These are phyloP conservation scores for Quercus tomentella DNA, from an alignment of 331 rosid species.

Conservation along the genomic window DNA sequence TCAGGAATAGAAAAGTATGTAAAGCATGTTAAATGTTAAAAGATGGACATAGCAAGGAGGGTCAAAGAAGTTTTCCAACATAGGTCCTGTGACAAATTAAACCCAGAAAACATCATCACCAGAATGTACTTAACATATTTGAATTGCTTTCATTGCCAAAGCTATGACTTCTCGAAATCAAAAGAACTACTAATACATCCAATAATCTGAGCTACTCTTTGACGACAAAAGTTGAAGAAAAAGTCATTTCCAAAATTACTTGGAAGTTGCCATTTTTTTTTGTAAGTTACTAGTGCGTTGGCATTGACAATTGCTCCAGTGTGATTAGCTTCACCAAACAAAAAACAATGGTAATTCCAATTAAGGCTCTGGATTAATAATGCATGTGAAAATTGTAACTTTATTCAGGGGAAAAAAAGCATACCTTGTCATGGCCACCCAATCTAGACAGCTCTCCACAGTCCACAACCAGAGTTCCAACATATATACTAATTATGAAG, in stretches of 20 bases:
- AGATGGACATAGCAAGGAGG: neutral
- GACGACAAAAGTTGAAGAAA: neutral
- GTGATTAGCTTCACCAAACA: neutral
- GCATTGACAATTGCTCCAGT: neutral
- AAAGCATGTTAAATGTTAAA: neutral
- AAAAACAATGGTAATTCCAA: neutral
- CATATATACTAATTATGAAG: neutral
- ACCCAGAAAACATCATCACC: neutral
- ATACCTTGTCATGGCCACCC: constrained; percentile 99
- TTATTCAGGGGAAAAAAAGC: neutral
- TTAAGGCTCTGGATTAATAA: neutral
- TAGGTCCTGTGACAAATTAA: neutral
- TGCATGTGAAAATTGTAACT: neutral
- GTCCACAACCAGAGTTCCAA: constrained; percentile 36
- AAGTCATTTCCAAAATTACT: neutral
- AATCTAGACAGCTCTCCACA: constrained; percentile 89
- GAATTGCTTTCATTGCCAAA: neutral
- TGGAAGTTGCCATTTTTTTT: too few species aligned
- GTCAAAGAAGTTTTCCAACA: neutral
- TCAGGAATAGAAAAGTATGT: neutral
- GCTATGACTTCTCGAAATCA: neutral
- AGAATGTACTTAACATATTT: neutral
- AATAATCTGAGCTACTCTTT: neutral
- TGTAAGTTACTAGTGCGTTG: too few species aligned
- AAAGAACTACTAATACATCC: neutral